Base-by-base conservation (phyloP, 2,329 filamentous ascomycete genomes). In the Bretziella fagacearum region DNA sequence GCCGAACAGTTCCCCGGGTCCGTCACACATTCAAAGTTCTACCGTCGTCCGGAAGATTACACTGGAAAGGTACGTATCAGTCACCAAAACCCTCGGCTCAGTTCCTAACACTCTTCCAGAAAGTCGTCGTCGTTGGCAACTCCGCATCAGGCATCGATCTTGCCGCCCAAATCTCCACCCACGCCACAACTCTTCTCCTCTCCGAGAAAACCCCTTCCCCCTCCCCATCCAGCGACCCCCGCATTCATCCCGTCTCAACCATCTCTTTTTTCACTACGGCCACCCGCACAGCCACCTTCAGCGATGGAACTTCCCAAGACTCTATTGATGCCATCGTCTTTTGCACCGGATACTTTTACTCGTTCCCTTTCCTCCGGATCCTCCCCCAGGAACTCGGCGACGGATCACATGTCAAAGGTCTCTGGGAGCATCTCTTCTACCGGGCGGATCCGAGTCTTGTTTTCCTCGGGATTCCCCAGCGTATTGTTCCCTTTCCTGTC, bases 281-380 rank as follows among this genome's bases (percentile, higher is more conserved):
- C 18, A 70, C 65, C 1, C 20, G 40, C 10, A 27, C 22, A 11
- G 69, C 79, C 0, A 62, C 72, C 48, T 73, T 81, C 41, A 62
- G 66, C 27, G 72, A 80, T 52, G 74, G 74, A 2, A 67, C 62
- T 1, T 62, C 56, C 1, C 62, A 76, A 5, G 52, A 63, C 0
- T 62, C 70, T 15, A 70, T 81, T 11, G 77, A 82, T 56, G 56
- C 71, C 53, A 65, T 82, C 51, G 70, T 82, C 52, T 77, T 81
- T 50, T 77, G 75, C 18, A 82, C 78, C 0, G 78, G 78, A 0
- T 81, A 79, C 56, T 68, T 64, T 22, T 81, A 74, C 74, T 74
- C 72, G 0, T 56, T 80, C 0, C 76, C 75, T 0, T 81, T 79
- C 55, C 56, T 79, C 0, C 71, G 71, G 0, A 55, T 65, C 1